These are phyloP conservation scores for Heliosperma pusillum DNA, from an alignment of 148 eudicot species.

Conservation along the genomic window DNA sequence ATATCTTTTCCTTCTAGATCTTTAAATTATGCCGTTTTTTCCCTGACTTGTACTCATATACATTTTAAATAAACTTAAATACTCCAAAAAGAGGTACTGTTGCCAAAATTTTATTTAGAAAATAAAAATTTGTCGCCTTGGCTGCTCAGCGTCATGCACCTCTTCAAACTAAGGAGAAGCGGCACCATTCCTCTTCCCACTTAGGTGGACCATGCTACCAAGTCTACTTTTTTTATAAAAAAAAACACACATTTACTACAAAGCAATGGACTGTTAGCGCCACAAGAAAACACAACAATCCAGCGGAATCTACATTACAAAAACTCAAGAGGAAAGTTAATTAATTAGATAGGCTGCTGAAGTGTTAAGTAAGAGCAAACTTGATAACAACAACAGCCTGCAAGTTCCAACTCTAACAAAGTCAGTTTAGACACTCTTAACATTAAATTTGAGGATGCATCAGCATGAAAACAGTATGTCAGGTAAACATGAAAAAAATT, in stretches of 20 bases:
- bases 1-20: too few relatives aligned
- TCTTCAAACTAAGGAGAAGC: neutral
- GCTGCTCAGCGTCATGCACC: too few relatives aligned
- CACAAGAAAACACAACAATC: neutral
- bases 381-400: neutral
- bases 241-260: neutral
- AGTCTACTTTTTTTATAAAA: neutral
- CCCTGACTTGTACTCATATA: too few relatives aligned
- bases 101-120: too few relatives aligned
- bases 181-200: neutral
- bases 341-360: neutral
- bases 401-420: neutral
- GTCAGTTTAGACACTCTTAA: neutral
- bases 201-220: conserved; percentile 2
- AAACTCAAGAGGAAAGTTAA: neutral
- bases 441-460: too few relatives aligned
- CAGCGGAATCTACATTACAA: neutral
- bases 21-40: too few relatives aligned
- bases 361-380: neutral
- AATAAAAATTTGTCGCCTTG: too few relatives aligned
- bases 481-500: neutral
- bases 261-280: neutral
- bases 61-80: too few relatives aligned
- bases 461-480: neutral
- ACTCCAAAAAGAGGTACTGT: too few relatives aligned